Base-by-base conservation (phyloP, 2,329 filamentous ascomycete species). In the Fusarium penzigii region DNA sequence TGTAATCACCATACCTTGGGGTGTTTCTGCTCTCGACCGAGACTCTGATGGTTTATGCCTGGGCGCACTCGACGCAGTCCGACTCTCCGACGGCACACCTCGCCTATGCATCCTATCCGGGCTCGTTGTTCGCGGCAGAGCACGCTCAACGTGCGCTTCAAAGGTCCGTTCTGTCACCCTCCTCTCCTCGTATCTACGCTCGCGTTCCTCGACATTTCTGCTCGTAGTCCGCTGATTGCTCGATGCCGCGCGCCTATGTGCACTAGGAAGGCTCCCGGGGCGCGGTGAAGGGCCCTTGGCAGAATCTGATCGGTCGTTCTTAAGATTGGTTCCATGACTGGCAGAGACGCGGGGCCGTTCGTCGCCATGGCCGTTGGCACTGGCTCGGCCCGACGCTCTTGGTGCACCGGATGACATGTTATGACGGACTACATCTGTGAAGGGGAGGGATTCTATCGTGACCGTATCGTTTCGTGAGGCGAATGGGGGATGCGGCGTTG, bases 91-190 rank as follows among this genome's bases (percentile, higher is more conserved):
- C 8, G 45, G 66, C 5, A 68, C 68, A 39, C 65, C 65, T 39
- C 75, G 72, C 42, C 76, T 71, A 46, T 79, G 78, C 5, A 83
- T 78, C 56, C 77, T 76, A 43, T 80, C 80, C 2, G 86, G 80
- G 62, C 86, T 89, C 65, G 77, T 80, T 8, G 78, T 78, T 51
- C 84, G 79, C 51, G 62, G 76, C 36, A 83, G 78, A 49, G 86
- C 67, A 49, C 83, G 84, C 65, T 91, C 87, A 51, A 82, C 75
- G 17, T 83, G 85, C 42, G 84, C 83, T 53, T 86, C 78, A 49
- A 69, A 83, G 66, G 63, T 78, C 66, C 65, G 77, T 69, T 87
- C 84, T 8, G 79, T 84, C 32, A 72, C 63, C 64, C 81, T 75
- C 56, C 82, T 72, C 66, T 83, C 79, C 56, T 83, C 80, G 51